Evolutionary conservation across 108 stramenopile species (phyloP), one percentile per base, ranked within the genome.

Genomic region (Pelagomonas calceolata): DNA sequence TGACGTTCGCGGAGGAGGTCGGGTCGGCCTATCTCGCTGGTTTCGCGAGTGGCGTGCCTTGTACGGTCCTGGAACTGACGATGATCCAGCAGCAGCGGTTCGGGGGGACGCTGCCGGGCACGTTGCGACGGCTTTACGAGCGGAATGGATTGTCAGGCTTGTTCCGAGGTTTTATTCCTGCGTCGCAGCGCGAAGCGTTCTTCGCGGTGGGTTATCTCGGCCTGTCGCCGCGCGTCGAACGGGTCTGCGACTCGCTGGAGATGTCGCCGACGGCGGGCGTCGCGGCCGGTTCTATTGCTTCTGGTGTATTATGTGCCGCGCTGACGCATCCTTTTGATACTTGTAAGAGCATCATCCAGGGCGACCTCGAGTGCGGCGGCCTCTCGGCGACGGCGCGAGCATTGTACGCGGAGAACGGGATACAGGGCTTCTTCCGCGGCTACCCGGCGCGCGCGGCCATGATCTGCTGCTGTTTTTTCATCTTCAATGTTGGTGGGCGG

Each of bases 21-120:
- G 51, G 21, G 21, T 34, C 31, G 35, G 39, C 45, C n/a, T 26
- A 0, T 0, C 67, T 69, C 31, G 30, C 66, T 31, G 94, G 94
- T 34, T 80, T 85, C 36, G 73, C 85, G 15, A 80, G 81, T 66
- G 94, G 90, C n/a, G 44, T 92, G 35, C 88, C 88, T 0, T 91
- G 88, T 29, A 87, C 83, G 71, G 92, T 92, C 16, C 17, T 70
- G 30, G 70, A 70, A 21, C 64, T 70, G 0, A 34, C 63, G 18
- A 64, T 70, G 63, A 70, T 70, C 32, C 70, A 70, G 64, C 70
- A 70, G 70, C 70, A 70, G 44, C 17, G 30, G n/a, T 51, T 51
- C 45, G 70, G 70, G 26, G 70, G 70, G 0, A 35, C 70, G 7
- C 32, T 51, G 30, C 7, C 34, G 7, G 33, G 34, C 9, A 51